Evolutionary conservation across 2,329 filamentous ascomycete genomes (phyloP).

Genomic region (Colletotrichum sidae): DNA sequence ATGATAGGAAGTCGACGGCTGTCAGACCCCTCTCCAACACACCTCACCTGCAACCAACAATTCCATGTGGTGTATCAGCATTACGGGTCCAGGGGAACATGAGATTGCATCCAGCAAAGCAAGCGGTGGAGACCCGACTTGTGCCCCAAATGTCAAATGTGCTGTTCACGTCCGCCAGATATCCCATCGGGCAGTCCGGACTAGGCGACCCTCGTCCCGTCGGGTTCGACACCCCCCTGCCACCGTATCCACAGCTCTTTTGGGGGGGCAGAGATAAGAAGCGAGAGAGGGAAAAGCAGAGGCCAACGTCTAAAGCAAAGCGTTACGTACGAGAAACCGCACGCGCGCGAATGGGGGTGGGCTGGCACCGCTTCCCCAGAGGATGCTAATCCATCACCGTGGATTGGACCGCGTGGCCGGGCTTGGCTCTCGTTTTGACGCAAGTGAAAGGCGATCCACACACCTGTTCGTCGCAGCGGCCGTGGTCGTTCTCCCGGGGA

Average conservation of each 20-base stretch:
- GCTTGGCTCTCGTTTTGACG: neutral
- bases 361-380: conserved; percentile 26
- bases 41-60: neutral
- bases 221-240: neutral
- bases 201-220: conserved; percentile 11
- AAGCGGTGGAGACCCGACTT: too few relatives aligned
- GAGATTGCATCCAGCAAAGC: conserved; percentile 11
- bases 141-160: too few relatives aligned
- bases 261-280: conserved; percentile 31
- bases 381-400: conserved; percentile 28
- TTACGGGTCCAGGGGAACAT: conserved; percentile 4
- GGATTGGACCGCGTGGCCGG: conserved; percentile 16
- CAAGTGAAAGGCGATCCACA: neutral
- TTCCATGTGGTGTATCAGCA: conserved; percentile 15
- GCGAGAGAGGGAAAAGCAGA: conserved; percentile 22
- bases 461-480: conserved; percentile 9
- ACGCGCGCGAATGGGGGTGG: conserved; percentile 20
- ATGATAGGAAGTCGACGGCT: conserved; percentile 12
- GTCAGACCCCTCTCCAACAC: neutral
- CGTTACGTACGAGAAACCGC: conserved; percentile 34
- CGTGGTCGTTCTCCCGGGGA: too few relatives aligned
- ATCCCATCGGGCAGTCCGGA: conserved; percentile 18
- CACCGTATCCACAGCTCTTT: neutral
- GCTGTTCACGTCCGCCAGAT: too few relatives aligned
- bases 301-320: conserved; percentile 30